Evolutionary conservation across 306 rosid genomes (phyloP), one percentile per base, ranked within the genome.

Genomic region (Cicer yamashitae): DNA sequence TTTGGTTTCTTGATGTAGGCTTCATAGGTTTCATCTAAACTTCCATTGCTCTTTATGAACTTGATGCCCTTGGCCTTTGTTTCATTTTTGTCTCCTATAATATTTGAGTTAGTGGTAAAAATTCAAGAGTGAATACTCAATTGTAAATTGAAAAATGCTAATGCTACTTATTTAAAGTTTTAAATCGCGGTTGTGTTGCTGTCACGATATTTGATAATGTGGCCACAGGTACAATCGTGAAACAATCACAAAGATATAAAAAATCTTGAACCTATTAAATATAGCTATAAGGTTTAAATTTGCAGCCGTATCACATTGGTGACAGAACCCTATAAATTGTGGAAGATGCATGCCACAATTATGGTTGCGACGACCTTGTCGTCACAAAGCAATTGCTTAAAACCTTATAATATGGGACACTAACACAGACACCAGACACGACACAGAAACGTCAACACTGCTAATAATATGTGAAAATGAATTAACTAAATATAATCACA

Each of bases 41-140:
- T 77, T 25, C 88, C 88, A 74, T 88, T 68, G 30, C 93, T 88
- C 71, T 82, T 84, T 60, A 87, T 87, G 84, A 90, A 86, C 78
- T 79, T 82, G 56, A 90, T 79, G 3, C 96, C 97, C 57, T 10
- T 54, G 9, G 93, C 92, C 62, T 71, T 84, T 10, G 81, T 87
- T 66, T 85, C 77, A 68, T 76, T 82, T 65, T 30, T 80, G 56
- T 70, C n/a, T 50, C 84, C 93, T 89, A 56, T 86, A 83, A 7
- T 69, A 65, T 59, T 67, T 53, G 15, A 67, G 25, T 22, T 22
- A 22, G 59, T 15, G 43, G 11, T 79, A 25, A 76, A 37, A 62
- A 3, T 82, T 70, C 50, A 48, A 41, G 50, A 56, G 10, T 63
- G 1, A 59, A 11, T 52, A 37, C 38, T 14, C 6, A 47, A 25